Evolutionary conservation across 768 basidiomycete species (phyloP), one percentile per base, ranked within the genome.

Genomic region (Boletus pseudopeckii): DNA sequence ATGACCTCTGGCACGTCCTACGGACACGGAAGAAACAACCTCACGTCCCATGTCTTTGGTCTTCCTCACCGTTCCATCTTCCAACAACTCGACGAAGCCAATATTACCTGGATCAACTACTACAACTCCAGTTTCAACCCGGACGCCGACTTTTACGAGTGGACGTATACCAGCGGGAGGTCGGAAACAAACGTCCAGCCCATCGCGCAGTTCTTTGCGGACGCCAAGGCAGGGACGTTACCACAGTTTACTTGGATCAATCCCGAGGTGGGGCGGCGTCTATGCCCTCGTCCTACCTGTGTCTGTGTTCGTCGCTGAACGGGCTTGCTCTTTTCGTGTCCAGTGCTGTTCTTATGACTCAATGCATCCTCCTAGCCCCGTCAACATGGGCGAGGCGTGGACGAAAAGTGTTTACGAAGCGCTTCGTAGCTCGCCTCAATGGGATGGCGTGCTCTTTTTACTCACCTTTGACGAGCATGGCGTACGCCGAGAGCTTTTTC

Each of bases 111-210:
- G 64, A 36, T 17, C 20, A 65, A 65, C 30, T 67, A 67, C 34
- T 65, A 67, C 38, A 65, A 65, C 50, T 65, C 64, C 1, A 65
- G 65, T 37, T 65, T 65, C 55, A 58, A 62, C 34, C 64, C 64
- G 3, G 64, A 65, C 4, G 40, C 64, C n/a, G 50, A 56, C 3
- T 67, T 65, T 14, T 65, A 65, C 18, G 9, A 10, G 9, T 65
- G 64, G 64, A 65, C 64, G 1, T 10, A 50, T 10, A 46, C 46
- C 5, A 62, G 51, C 7, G 65, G 65, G 17, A 50, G 59, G 18
- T 50, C 52, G 0, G 22, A 50, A 7, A 64, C 65, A 0, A 37
- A 65, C 15, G 60, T 65, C 17, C 10, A 24, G 26, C 63, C 62
- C 0, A 62, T 65, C 36, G 22, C 38, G 0, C 45, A 54, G 33